A percentile compares a stretch with the other conserved stretches of the same genome.
Conservation (phyloP, 2,329 filamentous ascomycete genomes). For the Rhinocladiella similis region DNA sequence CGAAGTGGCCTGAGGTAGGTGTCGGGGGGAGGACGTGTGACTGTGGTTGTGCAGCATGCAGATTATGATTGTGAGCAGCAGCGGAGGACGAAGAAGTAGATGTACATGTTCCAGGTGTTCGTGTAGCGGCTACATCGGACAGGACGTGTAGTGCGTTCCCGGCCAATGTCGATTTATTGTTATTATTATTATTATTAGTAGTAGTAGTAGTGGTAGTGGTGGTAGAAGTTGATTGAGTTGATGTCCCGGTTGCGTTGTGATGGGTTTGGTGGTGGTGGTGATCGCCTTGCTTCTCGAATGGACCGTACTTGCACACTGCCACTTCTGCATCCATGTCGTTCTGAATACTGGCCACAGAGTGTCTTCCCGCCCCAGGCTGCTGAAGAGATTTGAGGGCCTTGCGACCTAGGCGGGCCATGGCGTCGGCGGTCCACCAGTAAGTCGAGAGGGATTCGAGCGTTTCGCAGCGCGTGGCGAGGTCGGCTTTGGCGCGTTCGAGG, state of each 20-base stretch:
- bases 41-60: background rate
- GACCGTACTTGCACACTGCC: constrained; percentile 29
- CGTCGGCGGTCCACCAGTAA: constrained; percentile 43
- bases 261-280: too few species aligned
- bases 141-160: constrained; percentile 27
- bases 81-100: background rate
- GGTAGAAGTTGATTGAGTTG: too few species aligned
- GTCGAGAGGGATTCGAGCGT: constrained; percentile 37
- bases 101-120: background rate
- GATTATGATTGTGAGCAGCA: background rate
- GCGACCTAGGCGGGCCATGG: constrained; percentile 42
- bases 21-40: background rate
- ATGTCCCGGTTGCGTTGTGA: too few species aligned
- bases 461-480: constrained; percentile 38
- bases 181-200: too few species aligned
- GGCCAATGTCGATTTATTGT: background rate
- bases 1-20: background rate
- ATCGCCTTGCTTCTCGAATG: constrained; percentile 19
- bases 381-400: constrained; percentile 36
- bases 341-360: constrained; percentile 45
- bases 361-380: constrained; percentile 32
- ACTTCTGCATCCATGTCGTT: constrained; percentile 46
- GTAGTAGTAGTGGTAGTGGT: too few species aligned
- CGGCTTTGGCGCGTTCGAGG: constrained; percentile 37
- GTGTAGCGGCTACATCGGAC: constrained; percentile 27